Conservation (phyloP, 1,284 basidiomycete genomes). For the Moesziomyces sp. region DNA sequence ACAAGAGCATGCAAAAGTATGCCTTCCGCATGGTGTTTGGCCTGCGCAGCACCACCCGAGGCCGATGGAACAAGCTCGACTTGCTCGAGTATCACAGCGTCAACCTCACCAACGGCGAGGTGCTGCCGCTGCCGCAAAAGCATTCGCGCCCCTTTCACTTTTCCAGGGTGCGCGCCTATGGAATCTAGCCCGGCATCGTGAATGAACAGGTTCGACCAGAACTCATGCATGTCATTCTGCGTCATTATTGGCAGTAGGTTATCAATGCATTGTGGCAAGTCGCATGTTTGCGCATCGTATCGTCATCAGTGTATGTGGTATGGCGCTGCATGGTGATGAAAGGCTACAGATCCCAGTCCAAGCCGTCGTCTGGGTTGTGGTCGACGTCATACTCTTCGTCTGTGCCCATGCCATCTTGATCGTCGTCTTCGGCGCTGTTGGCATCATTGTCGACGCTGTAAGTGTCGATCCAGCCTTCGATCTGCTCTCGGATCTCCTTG, state of each 20-base stretch:
- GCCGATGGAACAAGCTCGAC: slow-evolving; percentile 84
- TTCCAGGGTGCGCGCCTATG: slow-evolving; percentile 73
- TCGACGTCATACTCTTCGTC: slow-evolving; percentile 58
- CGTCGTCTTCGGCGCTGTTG: slow-evolving; percentile 26
- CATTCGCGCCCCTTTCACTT: slow-evolving; percentile 92
- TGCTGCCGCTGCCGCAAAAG: slow-evolving; percentile 77
- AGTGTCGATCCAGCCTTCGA: slow-evolving; percentile 56
- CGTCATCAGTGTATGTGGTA: background rate
- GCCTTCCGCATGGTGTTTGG: slow-evolving; percentile 85
- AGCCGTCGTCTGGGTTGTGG: slow-evolving; percentile 29
- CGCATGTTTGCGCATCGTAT: background rate
- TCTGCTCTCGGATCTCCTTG: slow-evolving; percentile 56
- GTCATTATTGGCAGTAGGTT: too few species aligned
- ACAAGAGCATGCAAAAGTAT: slow-evolving; percentile 73
- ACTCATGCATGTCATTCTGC: background rate
- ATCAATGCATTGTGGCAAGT: too few species aligned
- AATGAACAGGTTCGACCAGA: background rate
- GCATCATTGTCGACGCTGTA: slow-evolving; percentile 46
- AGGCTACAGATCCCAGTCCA: slow-evolving; percentile 42
- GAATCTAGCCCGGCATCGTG: slow-evolving; percentile 31
- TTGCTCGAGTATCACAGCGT: slow-evolving; percentile 74
- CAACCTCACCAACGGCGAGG: slow-evolving; percentile 79
- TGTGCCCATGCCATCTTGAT: slow-evolving; percentile 50
- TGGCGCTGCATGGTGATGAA: background rate
- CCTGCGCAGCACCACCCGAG: slow-evolving; percentile 77